Evolutionary conservation across 371 early-diverging fungal genomes (phyloP).

Genomic region (Amoeboaphelidium protococcarum): DNA sequence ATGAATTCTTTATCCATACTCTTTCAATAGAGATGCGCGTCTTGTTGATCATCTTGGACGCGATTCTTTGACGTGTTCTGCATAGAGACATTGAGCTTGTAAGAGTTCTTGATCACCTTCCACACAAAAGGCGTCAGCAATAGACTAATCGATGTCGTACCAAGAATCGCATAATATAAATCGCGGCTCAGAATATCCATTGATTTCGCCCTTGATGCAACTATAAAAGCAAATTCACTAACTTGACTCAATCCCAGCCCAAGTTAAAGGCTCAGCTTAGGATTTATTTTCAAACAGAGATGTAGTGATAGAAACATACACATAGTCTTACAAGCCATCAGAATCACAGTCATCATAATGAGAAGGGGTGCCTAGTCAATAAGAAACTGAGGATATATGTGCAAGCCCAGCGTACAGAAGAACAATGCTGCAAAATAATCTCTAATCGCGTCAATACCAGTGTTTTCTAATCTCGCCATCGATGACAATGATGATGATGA

Average conservation of each 20-base stretch:
- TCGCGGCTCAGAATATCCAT: slow-evolving; percentile 11
- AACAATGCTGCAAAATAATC: slow-evolving; percentile 28
- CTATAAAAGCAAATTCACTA: slow-evolving; percentile 29
- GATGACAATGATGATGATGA: slow-evolving; percentile 11
- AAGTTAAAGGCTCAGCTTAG: slow-evolving; percentile 16
- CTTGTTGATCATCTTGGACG: no score
- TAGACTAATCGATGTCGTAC: slow-evolving; percentile 21
- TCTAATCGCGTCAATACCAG: slow-evolving; percentile 27
- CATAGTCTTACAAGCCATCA: slow-evolving; percentile 23
- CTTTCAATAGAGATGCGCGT: no score
- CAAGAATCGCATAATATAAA: slow-evolving; percentile 25
- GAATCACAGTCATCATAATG: slow-evolving; percentile 16
- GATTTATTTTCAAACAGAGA: slow-evolving; percentile 13
- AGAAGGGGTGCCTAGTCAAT: slow-evolving; percentile 21
- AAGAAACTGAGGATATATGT: slow-evolving; percentile 28
- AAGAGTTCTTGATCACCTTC: no score
- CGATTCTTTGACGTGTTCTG: no score
- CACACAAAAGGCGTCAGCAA: slow-evolving; percentile 23
- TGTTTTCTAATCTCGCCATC: slow-evolving; percentile 6
- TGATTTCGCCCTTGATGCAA: slow-evolving; percentile 26
- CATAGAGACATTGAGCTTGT: no score
- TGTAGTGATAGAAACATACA: slow-evolving; percentile 12
- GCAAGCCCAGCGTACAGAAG: slow-evolving; percentile 33
- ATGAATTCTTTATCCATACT: no score
- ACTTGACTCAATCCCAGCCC: slow-evolving; percentile 27